Base-by-base conservation (phyloP, 768 basidiomycete species). In the Xerocomellus chrysenteron region DNA sequence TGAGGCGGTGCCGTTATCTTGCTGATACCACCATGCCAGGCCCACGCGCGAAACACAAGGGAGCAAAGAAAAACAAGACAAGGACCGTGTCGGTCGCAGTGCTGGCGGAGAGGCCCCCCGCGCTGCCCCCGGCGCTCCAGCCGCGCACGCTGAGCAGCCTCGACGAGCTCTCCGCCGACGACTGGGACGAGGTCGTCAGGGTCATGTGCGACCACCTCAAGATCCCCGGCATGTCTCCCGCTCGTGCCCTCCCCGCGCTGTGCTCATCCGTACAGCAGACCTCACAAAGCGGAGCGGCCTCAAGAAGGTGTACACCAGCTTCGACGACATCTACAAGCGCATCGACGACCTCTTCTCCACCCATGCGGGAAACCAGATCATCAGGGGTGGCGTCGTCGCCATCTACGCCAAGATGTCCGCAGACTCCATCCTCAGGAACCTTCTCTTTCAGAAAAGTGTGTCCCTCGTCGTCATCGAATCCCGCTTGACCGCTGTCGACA, bases 351-450 rank as follows among this genome's bases (percentile, higher is more conserved):
- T 78, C 2, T 87, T 81, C 59, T 65, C 75, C 2, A 72, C 68
- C 14, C 73, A 81, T 58, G 39, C 55, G 2, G 68, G 70, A 1
- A 80, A 82, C 65, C 76, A 80, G 36, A 78, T 76, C 54, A 71
- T 87, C 17, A 68, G 72, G 47, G 85, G 83, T 1, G 84, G 80
- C 0, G 80, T 87, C 43, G 75, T 85, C 9, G 82, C 80, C 9
- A 82, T 88, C 47, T 86, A 80, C 59, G 79, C 84, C 16, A 83
- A 82, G 62, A 83, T 87, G 82, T 85, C 77, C 33, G 76, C 75
- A 0, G 86, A 87, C 65, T 75, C 82, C 3, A 73, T 87, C 37
- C 67, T 87, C 53, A 75, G 87, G 17, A 80, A 86, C 67, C 81
- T 82, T 56, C 72, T 88, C 16, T 79, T 84, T 60, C 73, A 78